phyloP scores from a whole-genome alignment of 371 early-diverging fungal genomes.

The Conidiobolus incongruus region DNA sequence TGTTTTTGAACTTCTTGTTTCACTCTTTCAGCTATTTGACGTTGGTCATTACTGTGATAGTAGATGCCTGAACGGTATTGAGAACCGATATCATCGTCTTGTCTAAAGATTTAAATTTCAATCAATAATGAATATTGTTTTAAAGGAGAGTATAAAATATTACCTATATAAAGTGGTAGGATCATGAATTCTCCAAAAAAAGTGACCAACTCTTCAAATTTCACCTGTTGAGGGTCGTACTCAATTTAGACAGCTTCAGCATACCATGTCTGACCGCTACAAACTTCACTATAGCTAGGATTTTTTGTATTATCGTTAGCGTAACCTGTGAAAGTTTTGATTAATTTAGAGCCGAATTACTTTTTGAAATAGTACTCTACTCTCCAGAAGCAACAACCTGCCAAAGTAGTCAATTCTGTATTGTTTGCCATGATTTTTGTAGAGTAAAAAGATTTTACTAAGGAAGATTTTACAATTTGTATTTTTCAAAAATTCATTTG shows the following conservation, averaged over 20 bases:
- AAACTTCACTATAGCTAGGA: slow-evolving; percentile 37
- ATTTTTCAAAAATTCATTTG: no score
- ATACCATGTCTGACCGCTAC: slow-evolving; percentile 41
- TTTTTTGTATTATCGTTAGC: slow-evolving; percentile 34
- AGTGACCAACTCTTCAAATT: slow-evolving; percentile 42
- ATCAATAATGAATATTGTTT: slow-evolving; percentile 7
- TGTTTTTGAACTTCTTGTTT: slow-evolving; percentile 33
- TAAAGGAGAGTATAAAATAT: slow-evolving; percentile 9
- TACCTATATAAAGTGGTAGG: slow-evolving; percentile 23
- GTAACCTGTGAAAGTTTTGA: slow-evolving; percentile 58
- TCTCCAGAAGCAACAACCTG: slow-evolving; percentile 28
- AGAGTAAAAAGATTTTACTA: not conserved
- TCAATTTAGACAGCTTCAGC: slow-evolving; percentile 64
- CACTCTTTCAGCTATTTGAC: slow-evolving; percentile 39
- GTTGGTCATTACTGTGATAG: slow-evolving; percentile 49
- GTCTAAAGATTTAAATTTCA: slow-evolving; percentile 12
- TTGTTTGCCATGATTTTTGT: not conserved
- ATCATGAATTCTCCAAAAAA: slow-evolving; percentile 75
- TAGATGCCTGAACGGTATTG: slow-evolving; percentile 82
- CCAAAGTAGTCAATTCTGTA: slow-evolving; percentile 14
- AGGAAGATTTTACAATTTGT: not conserved
- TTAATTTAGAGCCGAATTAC: slow-evolving; percentile 23
- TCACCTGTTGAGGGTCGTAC: slow-evolving; percentile 42
- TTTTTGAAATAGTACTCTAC: slow-evolving; percentile 60
- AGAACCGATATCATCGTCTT: slow-evolving; percentile 45